phyloP scores from a whole-genome alignment of 306 rosid genomes.

The Abrus pulchellus region DNA sequence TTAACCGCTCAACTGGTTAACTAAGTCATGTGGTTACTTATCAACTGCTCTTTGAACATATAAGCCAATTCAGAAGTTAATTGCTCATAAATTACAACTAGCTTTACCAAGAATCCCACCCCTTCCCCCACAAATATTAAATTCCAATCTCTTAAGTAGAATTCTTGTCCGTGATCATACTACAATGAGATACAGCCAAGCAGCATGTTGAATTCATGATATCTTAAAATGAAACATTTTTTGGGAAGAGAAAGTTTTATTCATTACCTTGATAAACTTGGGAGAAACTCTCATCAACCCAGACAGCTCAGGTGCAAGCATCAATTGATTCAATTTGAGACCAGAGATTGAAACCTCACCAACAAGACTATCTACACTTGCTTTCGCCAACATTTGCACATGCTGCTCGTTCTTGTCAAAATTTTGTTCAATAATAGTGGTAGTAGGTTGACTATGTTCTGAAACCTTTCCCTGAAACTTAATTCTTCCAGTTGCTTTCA shows the following conservation, averaged over 20 bases:
- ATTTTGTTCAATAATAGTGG: constrained; percentile 55
- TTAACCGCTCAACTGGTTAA: not conserved
- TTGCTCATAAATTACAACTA: constrained; percentile 4
- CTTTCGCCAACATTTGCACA: constrained; percentile 53
- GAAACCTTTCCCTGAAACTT: constrained; percentile 88
- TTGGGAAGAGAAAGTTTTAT: constrained; percentile 34
- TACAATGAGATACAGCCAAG: constrained; percentile 6
- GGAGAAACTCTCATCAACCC: constrained; percentile 78
- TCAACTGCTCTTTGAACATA: not conserved
- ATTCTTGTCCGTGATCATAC: constrained; percentile 13
- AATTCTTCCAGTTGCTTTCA: constrained; percentile 66
- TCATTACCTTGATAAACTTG: constrained; percentile 74
- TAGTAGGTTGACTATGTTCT: constrained; percentile 49
- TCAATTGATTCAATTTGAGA: constrained; percentile 90
- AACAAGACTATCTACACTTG: constrained; percentile 60
- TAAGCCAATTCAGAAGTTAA: constrained; percentile 1
- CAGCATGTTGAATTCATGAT: constrained; percentile 3
- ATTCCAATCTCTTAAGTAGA: not conserved
- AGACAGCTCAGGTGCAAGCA: constrained; percentile 87
- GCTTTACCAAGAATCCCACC: not conserved
- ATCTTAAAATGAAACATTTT: constrained; percentile 19
- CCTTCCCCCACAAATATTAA: not conserved
- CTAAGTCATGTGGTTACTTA: constrained; percentile 17
- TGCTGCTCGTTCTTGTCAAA: constrained; percentile 54
- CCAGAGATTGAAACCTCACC: constrained; percentile 85